These are phyloP conservation scores for Exutisphaerella laricina DNA, from an alignment of 2,329 filamentous ascomycete species.

Conservation along the genomic window DNA sequence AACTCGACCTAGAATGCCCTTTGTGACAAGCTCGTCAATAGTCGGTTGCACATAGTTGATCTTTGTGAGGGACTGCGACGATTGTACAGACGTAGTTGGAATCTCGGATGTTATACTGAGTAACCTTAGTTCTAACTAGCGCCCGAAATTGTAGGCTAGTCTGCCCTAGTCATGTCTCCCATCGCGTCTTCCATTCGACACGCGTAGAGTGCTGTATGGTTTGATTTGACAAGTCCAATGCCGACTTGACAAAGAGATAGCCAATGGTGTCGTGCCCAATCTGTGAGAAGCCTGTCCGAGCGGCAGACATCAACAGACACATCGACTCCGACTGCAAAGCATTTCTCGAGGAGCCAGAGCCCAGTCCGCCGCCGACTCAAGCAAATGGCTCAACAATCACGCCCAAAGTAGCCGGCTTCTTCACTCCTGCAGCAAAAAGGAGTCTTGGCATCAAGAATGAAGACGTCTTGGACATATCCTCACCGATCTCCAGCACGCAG, in stretches of 20 bases:
- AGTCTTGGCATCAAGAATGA: conserved; percentile 28
- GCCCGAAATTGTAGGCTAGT: no score
- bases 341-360: conserved; percentile 54
- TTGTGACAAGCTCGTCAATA: no score
- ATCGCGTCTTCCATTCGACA: background rate
- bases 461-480: conserved; percentile 19
- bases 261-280: conserved; percentile 34
- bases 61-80: no score
- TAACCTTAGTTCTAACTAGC: no score
- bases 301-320: conserved; percentile 77
- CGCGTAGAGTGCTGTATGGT: background rate
- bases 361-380: conserved; percentile 31
- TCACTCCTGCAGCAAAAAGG: conserved; percentile 46
- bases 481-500: conserved; percentile 22
- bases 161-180: no score
- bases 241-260: background rate
- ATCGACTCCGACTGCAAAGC: conserved; percentile 76
- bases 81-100: no score
- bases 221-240: background rate
- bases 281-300: conserved; percentile 41
- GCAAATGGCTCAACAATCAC: conserved; percentile 26
- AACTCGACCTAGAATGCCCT: no score
- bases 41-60: no score
- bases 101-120: no score
- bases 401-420: conserved; percentile 50